Conservation (phyloP, 1,284 basidiomycete species). For the Anthracocystis panici-leucophaei region DNA sequence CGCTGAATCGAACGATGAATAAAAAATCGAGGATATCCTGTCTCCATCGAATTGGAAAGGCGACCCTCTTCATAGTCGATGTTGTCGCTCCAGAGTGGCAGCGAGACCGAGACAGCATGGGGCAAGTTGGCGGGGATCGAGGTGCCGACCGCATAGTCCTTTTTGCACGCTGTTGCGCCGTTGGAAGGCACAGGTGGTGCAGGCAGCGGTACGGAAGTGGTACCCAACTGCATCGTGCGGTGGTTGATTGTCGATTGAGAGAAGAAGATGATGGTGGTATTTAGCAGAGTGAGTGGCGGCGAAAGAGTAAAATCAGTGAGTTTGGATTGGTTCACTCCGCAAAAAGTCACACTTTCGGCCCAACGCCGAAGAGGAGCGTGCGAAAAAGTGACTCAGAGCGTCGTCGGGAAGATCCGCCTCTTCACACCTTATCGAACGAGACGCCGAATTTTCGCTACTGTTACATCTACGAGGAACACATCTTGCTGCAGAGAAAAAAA, state of each 20-base stretch:
- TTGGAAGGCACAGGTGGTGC: conserved; percentile 16
- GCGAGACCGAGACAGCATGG: conserved; percentile 96
- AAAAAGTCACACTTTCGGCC: no score
- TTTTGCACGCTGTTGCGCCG: conserved; percentile 26
- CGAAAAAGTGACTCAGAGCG: no score
- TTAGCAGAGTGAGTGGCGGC: not conserved
- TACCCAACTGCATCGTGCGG: conserved; percentile 22
- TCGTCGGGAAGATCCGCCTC: no score
- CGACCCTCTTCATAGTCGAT: conserved; percentile 93
- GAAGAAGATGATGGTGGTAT: not conserved
- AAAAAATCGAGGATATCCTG: conserved; percentile 98
- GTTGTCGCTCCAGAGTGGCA: conserved; percentile 93
- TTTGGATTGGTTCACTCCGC: no score
- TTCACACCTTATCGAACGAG: conserved; percentile 1
- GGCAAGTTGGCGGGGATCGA: conserved; percentile 69
- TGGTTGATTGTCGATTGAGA: not conserved
- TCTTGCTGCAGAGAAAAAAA: not conserved
- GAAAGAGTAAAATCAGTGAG: no score
- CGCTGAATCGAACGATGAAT: conserved; percentile 89
- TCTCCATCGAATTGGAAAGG: conserved; percentile 84
- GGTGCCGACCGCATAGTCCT: conserved; percentile 49
- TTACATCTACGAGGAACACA: not conserved
- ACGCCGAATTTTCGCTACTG: not conserved
- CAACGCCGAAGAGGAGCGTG: no score
- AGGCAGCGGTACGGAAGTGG: conserved; percentile 25